These are phyloP conservation scores for Erodium texanum DNA, from an alignment of 441 rosid genomes.

Conservation along the genomic window DNA sequence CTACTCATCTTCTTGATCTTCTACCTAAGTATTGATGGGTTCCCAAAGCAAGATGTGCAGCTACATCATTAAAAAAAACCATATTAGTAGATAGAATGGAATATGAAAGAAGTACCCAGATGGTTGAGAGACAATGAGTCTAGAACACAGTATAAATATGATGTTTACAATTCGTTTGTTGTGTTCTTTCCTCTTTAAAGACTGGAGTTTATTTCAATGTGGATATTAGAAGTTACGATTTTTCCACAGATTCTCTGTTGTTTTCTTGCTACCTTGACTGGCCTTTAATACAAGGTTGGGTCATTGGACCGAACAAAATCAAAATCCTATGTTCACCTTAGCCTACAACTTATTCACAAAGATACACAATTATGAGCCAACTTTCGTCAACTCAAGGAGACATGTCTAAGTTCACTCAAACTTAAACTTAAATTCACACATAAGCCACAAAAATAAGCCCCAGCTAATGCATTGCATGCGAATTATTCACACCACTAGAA, in stretches of 20 bases:
- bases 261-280: not conserved
- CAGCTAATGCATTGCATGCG: not conserved
- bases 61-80: not conserved
- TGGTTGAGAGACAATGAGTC: not conserved
- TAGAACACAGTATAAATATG: not conserved
- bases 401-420: no score
- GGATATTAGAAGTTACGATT: not conserved
- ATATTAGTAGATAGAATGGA: not conserved
- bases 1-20: conserved; percentile 18
- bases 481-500: no score
- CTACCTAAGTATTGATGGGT: not conserved
- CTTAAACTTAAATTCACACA: not conserved
- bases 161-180: not conserved
- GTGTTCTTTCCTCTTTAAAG: not conserved
- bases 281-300: no score
- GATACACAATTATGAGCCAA: not conserved
- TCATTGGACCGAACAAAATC: no score
- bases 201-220: not conserved
- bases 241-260: not conserved
- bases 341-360: no score
- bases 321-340: no score
- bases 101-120: conserved; percentile 3
- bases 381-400: no score
- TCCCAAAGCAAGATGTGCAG: conserved; percentile 9
- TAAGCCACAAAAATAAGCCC: not conserved